Evolutionary conservation across 1,139 yeast genomes (phyloP).

Genomic region (Kluyveromyces sp.): DNA sequence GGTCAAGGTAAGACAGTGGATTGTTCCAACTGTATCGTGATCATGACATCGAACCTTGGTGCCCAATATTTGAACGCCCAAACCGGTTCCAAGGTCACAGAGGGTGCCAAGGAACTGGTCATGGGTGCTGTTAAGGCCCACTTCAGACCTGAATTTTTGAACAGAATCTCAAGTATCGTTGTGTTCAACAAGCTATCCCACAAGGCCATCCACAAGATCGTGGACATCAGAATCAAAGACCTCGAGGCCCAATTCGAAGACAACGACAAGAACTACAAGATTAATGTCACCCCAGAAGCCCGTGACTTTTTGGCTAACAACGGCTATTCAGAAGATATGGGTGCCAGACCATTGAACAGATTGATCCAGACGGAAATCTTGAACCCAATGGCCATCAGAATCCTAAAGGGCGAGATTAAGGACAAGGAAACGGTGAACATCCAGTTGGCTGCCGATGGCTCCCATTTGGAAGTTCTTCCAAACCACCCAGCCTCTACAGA

Average conservation of each 20-base stretch:
- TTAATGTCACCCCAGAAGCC: constrained; percentile 66
- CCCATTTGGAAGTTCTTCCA: constrained; percentile 72
- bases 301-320: constrained; percentile 70
- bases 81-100: constrained; percentile 55
- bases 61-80: constrained; percentile 79
- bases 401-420: constrained; percentile 75
- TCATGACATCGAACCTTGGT: constrained; percentile 96
- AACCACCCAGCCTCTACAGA: constrained; percentile 64
- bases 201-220: constrained; percentile 89
- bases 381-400: constrained; percentile 79
- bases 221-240: constrained; percentile 72
- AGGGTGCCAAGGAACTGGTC: constrained; percentile 63
- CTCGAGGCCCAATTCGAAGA: constrained; percentile 77
- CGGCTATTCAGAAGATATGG: constrained; percentile 89
- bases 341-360: constrained; percentile 96
- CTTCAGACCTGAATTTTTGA: constrained; percentile 95
- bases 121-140: constrained; percentile 82
- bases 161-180: constrained; percentile 88
- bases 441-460: constrained; percentile 42
- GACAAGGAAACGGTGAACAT: constrained; percentile 82
- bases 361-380: constrained; percentile 82
- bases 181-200: constrained; percentile 87
- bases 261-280: constrained; percentile 68
- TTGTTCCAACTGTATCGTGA: constrained; percentile 84
- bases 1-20: constrained; percentile 91